These are phyloP conservation scores for Boeremia exigua DNA, from an alignment of 2,329 filamentous ascomycete genomes.

Conservation along the genomic window DNA sequence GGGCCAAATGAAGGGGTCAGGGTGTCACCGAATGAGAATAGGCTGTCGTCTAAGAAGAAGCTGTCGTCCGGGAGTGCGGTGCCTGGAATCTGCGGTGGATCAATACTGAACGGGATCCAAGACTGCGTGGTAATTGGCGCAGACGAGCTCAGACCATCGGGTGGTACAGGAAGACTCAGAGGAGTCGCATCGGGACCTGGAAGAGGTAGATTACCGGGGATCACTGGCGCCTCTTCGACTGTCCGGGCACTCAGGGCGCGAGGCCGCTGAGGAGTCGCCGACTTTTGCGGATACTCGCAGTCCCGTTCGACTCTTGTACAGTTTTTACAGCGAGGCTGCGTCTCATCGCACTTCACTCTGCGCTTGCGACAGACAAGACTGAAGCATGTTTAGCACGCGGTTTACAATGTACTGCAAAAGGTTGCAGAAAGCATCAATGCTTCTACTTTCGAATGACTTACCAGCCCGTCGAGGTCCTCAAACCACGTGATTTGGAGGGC, in stretches of 20 bases:
- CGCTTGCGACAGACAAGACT: slow-evolving; percentile 55
- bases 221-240: neutral
- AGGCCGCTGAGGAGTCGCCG: slow-evolving; percentile 12
- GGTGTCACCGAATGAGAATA: slow-evolving; percentile 34
- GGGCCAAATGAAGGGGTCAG: slow-evolving; percentile 51
- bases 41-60: slow-evolving; percentile 33
- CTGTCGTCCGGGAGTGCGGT: slow-evolving; percentile 28
- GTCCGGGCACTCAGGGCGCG: slow-evolving; percentile 22
- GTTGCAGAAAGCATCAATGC: neutral
- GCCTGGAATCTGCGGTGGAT: slow-evolving; percentile 22
- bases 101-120: slow-evolving; percentile 24
- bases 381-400: slow-evolving; percentile 11
- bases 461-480: slow-evolving; percentile 54
- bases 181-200: slow-evolving; percentile 5
- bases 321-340: slow-evolving; percentile 51
- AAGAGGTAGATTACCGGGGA: neutral
- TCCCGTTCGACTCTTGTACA: slow-evolving; percentile 52
- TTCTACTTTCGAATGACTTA: slow-evolving; percentile 27
- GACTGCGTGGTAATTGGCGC: slow-evolving; percentile 14
- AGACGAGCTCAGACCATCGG: slow-evolving; percentile 13
- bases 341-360: slow-evolving; percentile 60
- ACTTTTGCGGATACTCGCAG: slow-evolving; percentile 46
- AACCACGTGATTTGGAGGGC: slow-evolving; percentile 52
- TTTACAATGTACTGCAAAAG: neutral
- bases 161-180: slow-evolving; percentile 2